These are phyloP conservation scores for Penicillium robsamsonii DNA, from an alignment of 495 filamentous ascomycete genomes.

Conservation along the genomic window DNA sequence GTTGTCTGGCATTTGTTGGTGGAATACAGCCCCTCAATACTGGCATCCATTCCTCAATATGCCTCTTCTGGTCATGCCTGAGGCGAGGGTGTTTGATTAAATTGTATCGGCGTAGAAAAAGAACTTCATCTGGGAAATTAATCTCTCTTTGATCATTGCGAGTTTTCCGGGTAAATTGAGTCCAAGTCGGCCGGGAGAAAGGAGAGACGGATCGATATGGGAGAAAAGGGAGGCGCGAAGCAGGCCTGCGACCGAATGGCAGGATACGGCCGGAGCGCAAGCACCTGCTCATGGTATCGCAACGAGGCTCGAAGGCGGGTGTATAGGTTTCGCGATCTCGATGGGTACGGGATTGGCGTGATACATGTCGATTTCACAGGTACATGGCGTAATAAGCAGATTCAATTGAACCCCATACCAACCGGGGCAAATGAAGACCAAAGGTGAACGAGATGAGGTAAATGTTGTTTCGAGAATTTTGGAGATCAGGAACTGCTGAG, in stretches of 20 bases:
- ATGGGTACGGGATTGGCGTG: conserved; percentile 30
- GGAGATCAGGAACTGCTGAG: conserved; percentile 7
- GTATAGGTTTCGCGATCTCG: conserved; percentile 38
- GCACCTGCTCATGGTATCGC: conserved; percentile 49
- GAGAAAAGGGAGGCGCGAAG: conserved; percentile 10
- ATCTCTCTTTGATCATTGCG: neutral
- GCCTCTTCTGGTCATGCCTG: conserved; percentile 6
- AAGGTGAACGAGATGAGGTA: neutral
- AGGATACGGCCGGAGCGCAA: conserved; percentile 38
- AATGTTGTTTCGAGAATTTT: conserved; percentile 12
- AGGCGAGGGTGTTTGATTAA: conserved; percentile 16
- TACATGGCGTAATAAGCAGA: conserved; percentile 18
- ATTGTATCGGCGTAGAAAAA: conserved; percentile 15
- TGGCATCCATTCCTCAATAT: conserved; percentile 40
- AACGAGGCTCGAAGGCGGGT: conserved; percentile 26
- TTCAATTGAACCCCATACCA: neutral
- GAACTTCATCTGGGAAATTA: conserved; percentile 5
- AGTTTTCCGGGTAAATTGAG: neutral
- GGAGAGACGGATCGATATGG: conserved; percentile 10
- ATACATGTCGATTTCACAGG: conserved; percentile 41
- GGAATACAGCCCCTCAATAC: conserved; percentile 45
- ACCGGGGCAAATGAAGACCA: neutral
- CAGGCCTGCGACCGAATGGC: conserved; percentile 33
- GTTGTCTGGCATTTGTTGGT: conserved; percentile 20
- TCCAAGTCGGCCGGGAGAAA: conserved; percentile 11